phyloP scores from a whole-genome alignment of 1,139 yeast species.

The Blastobotrys serpentis region DNA sequence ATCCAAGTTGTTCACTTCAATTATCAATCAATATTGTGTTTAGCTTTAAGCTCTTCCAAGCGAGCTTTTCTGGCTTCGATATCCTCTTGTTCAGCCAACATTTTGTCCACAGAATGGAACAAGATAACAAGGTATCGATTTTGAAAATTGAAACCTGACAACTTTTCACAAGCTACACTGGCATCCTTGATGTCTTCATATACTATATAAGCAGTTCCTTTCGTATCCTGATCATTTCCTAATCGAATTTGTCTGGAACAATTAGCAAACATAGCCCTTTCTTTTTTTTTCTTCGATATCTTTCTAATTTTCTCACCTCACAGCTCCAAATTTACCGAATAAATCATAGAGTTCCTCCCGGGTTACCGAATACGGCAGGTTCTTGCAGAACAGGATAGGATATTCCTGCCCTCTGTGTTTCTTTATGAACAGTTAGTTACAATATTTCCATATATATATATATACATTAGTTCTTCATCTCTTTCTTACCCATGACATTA shows the following conservation, averaged over 20 bases:
- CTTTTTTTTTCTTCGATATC: neutral
- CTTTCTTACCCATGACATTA: constrained; percentile 6
- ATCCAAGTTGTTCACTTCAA: no score
- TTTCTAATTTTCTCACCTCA: constrained; percentile 40
- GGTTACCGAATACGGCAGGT: constrained; percentile 55
- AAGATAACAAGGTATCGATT: constrained; percentile 59
- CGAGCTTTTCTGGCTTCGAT: constrained; percentile 30
- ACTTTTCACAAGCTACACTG: constrained; percentile 49
- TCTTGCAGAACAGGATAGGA: constrained; percentile 50
- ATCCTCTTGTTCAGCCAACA: constrained; percentile 27
- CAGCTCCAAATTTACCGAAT: constrained; percentile 57
- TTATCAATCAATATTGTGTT: constrained; percentile 31
- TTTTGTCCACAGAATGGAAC: constrained; percentile 46
- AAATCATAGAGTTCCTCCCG: constrained; percentile 51
- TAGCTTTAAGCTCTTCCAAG: constrained; percentile 31
- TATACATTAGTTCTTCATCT: neutral
- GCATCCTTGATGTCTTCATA: constrained; percentile 53
- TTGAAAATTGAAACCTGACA: constrained; percentile 60
- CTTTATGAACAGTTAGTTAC: constrained; percentile 1
- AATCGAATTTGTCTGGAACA: constrained; percentile 47
- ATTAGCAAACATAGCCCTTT: neutral
- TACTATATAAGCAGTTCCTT: constrained; percentile 60
- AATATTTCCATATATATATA: no score
- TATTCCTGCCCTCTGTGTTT: constrained; percentile 23
- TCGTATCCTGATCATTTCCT: constrained; percentile 46